Conservation (phyloP, 2,329 filamentous ascomycete species). For the Colletotrichum eremochloae region DNA sequence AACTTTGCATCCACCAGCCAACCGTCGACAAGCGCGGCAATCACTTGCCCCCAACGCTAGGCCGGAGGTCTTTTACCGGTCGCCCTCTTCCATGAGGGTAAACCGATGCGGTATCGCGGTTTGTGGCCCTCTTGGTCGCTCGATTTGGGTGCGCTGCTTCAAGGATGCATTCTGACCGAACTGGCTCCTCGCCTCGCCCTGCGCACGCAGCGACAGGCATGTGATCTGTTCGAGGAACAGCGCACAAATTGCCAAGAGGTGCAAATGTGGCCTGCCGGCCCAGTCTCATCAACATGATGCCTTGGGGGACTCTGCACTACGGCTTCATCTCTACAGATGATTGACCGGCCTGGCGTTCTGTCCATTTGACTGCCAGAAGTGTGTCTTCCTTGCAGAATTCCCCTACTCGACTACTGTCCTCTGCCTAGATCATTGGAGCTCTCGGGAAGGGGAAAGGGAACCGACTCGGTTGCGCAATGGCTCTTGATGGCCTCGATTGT, state of each 20-base stretch:
- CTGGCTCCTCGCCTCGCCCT: background rate
- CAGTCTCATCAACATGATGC: background rate
- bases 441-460: background rate
- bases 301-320: background rate
- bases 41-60: background rate
- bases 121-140: background rate
- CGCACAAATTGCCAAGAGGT: conserved; percentile 3
- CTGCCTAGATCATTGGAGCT: background rate
- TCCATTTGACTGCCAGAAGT: no score
- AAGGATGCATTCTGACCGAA: background rate
- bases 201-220: background rate
- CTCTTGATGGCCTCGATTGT: no score
- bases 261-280: background rate
- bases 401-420: no score
- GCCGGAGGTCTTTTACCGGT: background rate
- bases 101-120: background rate
- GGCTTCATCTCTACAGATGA: background rate
- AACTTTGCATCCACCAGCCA: background rate
- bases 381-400: background rate
- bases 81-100: background rate
- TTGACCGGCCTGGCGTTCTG: background rate
- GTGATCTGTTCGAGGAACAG: background rate
- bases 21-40: conserved; percentile 1
- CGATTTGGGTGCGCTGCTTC: background rate
- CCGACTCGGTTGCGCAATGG: background rate